Evolutionary conservation across 371 early-diverging fungal species (phyloP).

Genomic region (Mortierella sp.): DNA sequence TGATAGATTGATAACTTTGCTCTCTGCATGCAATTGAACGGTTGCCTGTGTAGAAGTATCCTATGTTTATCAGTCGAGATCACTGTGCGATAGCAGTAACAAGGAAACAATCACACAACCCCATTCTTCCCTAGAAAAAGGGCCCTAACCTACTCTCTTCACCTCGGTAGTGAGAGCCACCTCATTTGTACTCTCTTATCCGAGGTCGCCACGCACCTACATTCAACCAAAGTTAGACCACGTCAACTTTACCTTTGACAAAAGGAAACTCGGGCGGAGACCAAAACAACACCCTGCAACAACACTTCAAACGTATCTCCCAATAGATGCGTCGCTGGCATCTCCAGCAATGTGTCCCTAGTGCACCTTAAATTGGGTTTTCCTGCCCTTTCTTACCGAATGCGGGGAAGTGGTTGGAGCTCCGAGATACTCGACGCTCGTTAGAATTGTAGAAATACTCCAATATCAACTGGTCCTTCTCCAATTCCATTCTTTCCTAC

Average conservation of each 20-base stretch:
- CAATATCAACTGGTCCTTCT: slow-evolving; percentile 15
- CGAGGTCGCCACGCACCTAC: neutral
- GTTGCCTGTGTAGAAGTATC: neutral
- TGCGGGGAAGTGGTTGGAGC: neutral
- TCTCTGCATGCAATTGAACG: neutral
- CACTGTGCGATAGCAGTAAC: neutral
- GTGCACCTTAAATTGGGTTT: neutral
- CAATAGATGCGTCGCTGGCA: no score
- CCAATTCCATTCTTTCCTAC: slow-evolving; percentile 18
- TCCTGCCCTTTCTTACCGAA: neutral
- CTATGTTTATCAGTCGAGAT: neutral
- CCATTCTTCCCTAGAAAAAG: neutral
- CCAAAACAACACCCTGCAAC: neutral
- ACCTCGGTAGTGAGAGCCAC: neutral
- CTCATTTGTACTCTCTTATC: neutral
- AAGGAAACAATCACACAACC: neutral
- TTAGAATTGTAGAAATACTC: slow-evolving; percentile 4
- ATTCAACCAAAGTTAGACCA: neutral
- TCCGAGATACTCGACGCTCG: neutral
- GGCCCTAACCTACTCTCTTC: neutral
- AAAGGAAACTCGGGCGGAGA: neutral
- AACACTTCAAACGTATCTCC: neutral
- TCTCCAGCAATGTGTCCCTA: neutral
- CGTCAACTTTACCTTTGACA: neutral
- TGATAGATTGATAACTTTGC: neutral